phyloP scores from a whole-genome alignment of 345 rosid species.

The Corymbia maculata region DNA sequence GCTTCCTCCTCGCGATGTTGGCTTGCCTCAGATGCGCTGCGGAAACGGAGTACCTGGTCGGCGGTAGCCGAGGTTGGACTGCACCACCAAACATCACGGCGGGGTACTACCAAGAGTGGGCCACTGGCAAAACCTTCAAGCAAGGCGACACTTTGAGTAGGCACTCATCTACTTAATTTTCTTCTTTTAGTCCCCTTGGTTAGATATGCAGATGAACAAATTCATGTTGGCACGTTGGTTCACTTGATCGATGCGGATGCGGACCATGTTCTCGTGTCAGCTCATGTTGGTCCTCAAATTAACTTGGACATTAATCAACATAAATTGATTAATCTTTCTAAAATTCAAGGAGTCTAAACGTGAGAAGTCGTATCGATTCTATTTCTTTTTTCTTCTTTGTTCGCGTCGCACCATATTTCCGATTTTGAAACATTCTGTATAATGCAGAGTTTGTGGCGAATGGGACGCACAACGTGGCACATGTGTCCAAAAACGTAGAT shows the following conservation, averaged over 20 bases:
- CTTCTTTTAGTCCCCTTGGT: background rate
- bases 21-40: background rate
- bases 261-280: background rate
- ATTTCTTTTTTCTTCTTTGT: background rate
- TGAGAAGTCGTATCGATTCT: background rate
- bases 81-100: background rate
- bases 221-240: background rate
- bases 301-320: background rate
- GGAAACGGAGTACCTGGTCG: background rate
- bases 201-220: background rate
- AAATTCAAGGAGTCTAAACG: background rate
- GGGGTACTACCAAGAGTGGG: constrained; percentile 7
- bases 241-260: background rate
- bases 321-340: background rate
- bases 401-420: background rate
- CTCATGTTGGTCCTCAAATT: background rate
- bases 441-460: constrained; percentile 7
- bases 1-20: background rate
- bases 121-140: background rate
- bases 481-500: background rate
- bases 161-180: background rate
- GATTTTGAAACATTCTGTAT: background rate
- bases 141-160: constrained; percentile 11
- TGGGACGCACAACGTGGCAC: constrained; percentile 3
- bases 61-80: background rate